These are phyloP conservation scores for Xylaria polymorpha DNA, from an alignment of 2,329 filamentous ascomycete genomes.

Conservation along the genomic window DNA sequence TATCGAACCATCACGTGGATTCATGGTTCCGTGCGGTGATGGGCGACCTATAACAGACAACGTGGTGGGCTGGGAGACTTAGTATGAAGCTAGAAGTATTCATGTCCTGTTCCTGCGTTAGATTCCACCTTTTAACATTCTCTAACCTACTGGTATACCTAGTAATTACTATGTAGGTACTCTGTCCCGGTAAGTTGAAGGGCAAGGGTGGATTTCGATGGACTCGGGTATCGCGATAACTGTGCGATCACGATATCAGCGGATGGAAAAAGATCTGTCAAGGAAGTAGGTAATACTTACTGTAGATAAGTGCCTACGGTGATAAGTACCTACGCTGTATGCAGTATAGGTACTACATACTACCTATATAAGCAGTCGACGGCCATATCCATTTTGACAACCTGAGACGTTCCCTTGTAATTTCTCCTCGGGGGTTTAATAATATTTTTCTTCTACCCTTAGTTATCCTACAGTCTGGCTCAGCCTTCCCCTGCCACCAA, in stretches of 20 bases:
- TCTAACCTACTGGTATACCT: not conserved
- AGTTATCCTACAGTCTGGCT: slow-evolving; percentile 5
- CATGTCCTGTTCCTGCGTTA: slow-evolving; percentile 7
- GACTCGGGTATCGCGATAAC: too few species aligned
- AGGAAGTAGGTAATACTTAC: too few species aligned
- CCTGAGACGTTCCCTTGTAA: slow-evolving; percentile 17
- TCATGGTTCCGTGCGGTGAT: not conserved
- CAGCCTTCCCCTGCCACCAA: slow-evolving; percentile 25
- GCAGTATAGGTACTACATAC: not conserved
- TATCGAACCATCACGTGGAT: slow-evolving; percentile 15
- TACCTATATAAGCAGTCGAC: not conserved
- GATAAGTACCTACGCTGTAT: too few species aligned
- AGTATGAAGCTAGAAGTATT: slow-evolving; percentile 3
- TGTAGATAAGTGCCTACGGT: too few species aligned
- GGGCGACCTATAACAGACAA: not conserved
- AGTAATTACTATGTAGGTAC: not conserved
- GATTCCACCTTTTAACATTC: not conserved
- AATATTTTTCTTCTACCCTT: slow-evolving; percentile 3
- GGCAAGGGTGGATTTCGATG: not conserved
- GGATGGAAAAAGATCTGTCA: not conserved
- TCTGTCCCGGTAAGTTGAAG: not conserved
- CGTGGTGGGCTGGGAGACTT: not conserved
- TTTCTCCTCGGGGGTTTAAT: not conserved
- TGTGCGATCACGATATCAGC: not conserved
- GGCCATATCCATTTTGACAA: not conserved